Evolutionary conservation across 495 filamentous ascomycete species (phyloP).

Genomic region (Bathelium albidoporum): DNA sequence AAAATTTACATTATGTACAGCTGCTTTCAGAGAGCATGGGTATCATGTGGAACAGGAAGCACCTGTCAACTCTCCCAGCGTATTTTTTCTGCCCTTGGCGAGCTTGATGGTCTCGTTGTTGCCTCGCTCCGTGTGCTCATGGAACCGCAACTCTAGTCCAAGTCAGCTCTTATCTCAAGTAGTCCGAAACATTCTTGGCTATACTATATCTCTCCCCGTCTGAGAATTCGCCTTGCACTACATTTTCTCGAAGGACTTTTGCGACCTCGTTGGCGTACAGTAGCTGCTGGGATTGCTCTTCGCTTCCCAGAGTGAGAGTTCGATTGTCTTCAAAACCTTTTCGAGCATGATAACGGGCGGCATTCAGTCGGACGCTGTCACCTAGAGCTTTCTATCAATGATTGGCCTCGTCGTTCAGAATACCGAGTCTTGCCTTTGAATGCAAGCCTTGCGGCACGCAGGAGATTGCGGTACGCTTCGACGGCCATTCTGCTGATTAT

Average conservation of each 20-base stretch:
- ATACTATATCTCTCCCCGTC: slow-evolving; percentile 54
- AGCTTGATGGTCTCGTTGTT: slow-evolving; percentile 69
- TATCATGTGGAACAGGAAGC: background rate
- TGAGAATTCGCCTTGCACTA: slow-evolving; percentile 64
- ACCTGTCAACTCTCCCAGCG: slow-evolving; percentile 3
- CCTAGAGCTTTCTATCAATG: slow-evolving; percentile 36
- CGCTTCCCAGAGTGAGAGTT: slow-evolving; percentile 42
- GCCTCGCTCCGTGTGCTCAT: slow-evolving; percentile 79
- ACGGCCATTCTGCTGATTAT: slow-evolving; percentile 46
- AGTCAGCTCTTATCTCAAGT: background rate
- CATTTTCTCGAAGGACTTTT: slow-evolving; percentile 65
- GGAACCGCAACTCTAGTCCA: slow-evolving; percentile 65
- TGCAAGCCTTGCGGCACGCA: slow-evolving; percentile 72
- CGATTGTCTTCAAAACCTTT: slow-evolving; percentile 58
- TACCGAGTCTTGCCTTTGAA: slow-evolving; percentile 56
- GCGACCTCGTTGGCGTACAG: slow-evolving; percentile 77
- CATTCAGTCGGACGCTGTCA: slow-evolving; percentile 52
- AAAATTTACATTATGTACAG: background rate
- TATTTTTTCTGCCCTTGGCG: slow-evolving; percentile 21
- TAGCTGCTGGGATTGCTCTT: slow-evolving; percentile 43
- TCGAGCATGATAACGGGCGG: slow-evolving; percentile 61
- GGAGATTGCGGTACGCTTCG: slow-evolving; percentile 68
- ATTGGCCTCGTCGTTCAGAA: slow-evolving; percentile 1
- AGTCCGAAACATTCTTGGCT: slow-evolving; percentile 27
- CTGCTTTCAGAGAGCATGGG: background rate